Conservation (phyloP, 805 yeast genomes). For the Zygotorulaspora chibaensis region DNA sequence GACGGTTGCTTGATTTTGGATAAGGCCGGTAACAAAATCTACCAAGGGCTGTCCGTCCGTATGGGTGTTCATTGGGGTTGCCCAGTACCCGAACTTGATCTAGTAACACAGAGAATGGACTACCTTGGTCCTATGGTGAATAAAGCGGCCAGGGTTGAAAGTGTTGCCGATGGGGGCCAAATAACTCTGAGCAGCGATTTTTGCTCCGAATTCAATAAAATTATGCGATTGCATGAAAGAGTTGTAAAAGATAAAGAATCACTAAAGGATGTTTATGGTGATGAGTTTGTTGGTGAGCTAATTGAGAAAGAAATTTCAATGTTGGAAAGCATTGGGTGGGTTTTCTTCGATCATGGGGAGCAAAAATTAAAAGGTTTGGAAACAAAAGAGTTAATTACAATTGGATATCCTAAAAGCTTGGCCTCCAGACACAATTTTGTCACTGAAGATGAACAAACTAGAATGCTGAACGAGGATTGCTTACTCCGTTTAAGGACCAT, state of each 20-base stretch:
- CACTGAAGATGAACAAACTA: conserved; percentile 34
- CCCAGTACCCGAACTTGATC: conserved; percentile 93
- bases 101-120: conserved; percentile 96
- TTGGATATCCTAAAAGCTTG: conserved; percentile 66
- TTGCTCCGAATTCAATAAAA: conserved; percentile 60
- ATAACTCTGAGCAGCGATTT: conserved; percentile 83
- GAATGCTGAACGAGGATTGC: conserved; percentile 36
- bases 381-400: conserved; percentile 81
- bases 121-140: conserved; percentile 99
- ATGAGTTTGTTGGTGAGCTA: conserved; percentile 46
- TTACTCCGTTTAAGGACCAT: conserved; percentile 50
- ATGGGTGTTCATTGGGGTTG: conserved; percentile 99
- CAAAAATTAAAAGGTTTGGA: conserved; percentile 90
- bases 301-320: conserved; percentile 62
- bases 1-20: conserved; percentile 82
- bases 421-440: conserved; percentile 53
- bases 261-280: conserved; percentile 42
- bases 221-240: conserved; percentile 41
- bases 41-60: conserved; percentile 87
- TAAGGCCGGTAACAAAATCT: conserved; percentile 51
- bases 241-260: conserved; percentile 28
- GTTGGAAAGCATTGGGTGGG: conserved; percentile 66
- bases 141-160: conserved; percentile 86
- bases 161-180: conserved; percentile 98
- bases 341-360: conserved; percentile 69